Conservation (phyloP, 129 eudicot genomes). For the Silybum marianum region DNA sequence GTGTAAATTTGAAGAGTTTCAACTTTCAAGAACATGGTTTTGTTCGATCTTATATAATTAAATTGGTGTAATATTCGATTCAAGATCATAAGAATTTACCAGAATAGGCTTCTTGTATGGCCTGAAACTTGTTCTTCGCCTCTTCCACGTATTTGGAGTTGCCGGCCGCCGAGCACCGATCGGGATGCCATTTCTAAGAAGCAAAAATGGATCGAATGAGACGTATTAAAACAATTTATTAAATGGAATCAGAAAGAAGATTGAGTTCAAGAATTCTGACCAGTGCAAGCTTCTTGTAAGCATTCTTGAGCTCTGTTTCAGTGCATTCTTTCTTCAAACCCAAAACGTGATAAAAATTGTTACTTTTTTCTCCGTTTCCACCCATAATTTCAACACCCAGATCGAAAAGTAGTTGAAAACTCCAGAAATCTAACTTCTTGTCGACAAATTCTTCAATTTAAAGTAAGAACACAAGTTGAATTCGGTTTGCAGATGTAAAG, state of each 20-base stretch:
- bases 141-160: slow-evolving; percentile 63
- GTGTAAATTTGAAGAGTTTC: too few relatives aligned
- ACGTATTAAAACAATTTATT: background rate
- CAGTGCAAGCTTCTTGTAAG: slow-evolving; percentile 95
- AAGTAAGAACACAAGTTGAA: background rate
- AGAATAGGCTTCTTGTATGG: slow-evolving; percentile 89
- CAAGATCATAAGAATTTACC: slow-evolving; percentile 42
- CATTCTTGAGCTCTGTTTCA: slow-evolving; percentile 58
- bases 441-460: slow-evolving; percentile 23
- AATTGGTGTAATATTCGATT: background rate
- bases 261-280: slow-evolving; percentile 36
- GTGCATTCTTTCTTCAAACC: slow-evolving; percentile 84
- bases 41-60: background rate
- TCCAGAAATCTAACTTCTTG: slow-evolving; percentile 5
- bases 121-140: slow-evolving; percentile 83
- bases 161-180: slow-evolving; percentile 79
- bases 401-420: background rate
- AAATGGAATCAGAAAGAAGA: background rate
- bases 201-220: background rate
- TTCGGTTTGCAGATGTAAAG: background rate
- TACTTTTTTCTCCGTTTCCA: slow-evolving; percentile 33
- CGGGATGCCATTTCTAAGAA: slow-evolving; percentile 91
- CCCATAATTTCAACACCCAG: slow-evolving; percentile 47
- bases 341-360: slow-evolving; percentile 66
- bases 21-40: slow-evolving; percentile 22